Evolutionary conservation across 108 stramenopile species (phyloP), one percentile per base, ranked within the genome.

Genomic region (Bacterosira constricta): DNA sequence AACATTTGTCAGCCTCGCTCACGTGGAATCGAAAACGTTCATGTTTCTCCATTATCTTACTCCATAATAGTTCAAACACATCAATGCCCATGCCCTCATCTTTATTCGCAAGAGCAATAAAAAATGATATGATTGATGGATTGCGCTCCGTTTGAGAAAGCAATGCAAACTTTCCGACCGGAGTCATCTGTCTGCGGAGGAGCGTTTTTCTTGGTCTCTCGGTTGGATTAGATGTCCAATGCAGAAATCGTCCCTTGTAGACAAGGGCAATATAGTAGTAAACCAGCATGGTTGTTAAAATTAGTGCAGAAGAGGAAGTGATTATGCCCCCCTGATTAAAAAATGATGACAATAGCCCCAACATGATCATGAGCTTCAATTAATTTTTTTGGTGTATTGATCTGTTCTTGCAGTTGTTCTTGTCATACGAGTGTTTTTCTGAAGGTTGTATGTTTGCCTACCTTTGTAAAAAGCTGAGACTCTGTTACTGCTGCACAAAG

Each of bases 61-160:
- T 32, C 73, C 73, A 73, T 6, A 73, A 27, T 32, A 6, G 21
- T 34, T 66, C 38, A 35, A 73, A 63, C 12, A 67, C 73, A 6
- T 36, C 15, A 17, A 56, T 35, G 12, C 31, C 54, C 41, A 73
- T 42, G 15, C 54, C 73, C 11, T 45, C 17, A 26, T 55, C 27
- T 54, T 70, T 63, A 30, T 63, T 69, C 25, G 66, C 41, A 9
- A 61, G 34, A 25, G 65, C 64, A 39, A 66, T 32, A 54, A 73
- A 73, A 42, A 73, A 73, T 8, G 73, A 29, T 10, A 73, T 55
- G n/a, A 67, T 67, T 11, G 65, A 67, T 21, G 52, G 73, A 12
- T 66, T 66, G 17, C 34, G 38, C 32, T 73, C 61, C 11, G 73
- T 73, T 66, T 73, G 73, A 44, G 73, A 73, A 9, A 35, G 36